phyloP scores from a whole-genome alignment of 139 green algal genomes.

The Picochlorum sp. region DNA sequence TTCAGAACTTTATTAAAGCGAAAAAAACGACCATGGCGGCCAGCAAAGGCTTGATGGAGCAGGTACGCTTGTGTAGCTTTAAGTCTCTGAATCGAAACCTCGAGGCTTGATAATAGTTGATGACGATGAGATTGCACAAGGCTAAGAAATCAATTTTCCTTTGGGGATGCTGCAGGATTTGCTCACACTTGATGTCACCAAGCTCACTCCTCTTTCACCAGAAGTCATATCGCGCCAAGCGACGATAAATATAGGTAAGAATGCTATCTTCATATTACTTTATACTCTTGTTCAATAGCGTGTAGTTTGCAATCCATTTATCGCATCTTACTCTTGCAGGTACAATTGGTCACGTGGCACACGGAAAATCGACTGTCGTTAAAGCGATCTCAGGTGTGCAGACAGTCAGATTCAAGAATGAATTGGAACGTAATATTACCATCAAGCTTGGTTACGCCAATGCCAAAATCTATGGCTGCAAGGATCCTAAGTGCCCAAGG shows the following conservation, averaged over 20 bases:
- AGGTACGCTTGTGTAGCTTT: constrained; percentile 5
- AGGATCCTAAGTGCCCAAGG: constrained; percentile 60
- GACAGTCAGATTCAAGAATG: constrained; percentile 99
- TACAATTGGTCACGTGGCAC: constrained; percentile 97
- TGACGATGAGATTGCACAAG: too few relatives aligned
- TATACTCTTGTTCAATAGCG: background rate
- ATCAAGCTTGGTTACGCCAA: constrained; percentile 99
- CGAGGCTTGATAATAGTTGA: too few relatives aligned
- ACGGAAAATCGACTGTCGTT: constrained; percentile 99
- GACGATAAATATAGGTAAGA: constrained; percentile 98
- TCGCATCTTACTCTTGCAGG: constrained; percentile 38
- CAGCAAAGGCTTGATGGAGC: constrained; percentile 27
- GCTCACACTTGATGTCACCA: constrained; percentile 64
- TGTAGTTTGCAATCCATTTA: background rate
- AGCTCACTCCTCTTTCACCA: constrained; percentile 86
- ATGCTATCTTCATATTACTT: too few relatives aligned
- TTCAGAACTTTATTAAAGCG: background rate
- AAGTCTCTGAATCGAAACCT: background rate
- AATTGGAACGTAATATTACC: constrained; percentile 99
- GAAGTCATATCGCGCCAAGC: constrained; percentile 97
- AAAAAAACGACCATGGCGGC: constrained; percentile 6
- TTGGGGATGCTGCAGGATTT: constrained; percentile 76
- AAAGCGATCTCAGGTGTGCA: constrained; percentile 99
- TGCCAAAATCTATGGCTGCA: constrained; percentile 97
- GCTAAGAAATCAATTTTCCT: too few relatives aligned